Evolutionary conservation across 2,329 filamentous ascomycete genomes (phyloP), one percentile per base, ranked within the genome.

Genomic region (Nigrograna mackinnonii): DNA sequence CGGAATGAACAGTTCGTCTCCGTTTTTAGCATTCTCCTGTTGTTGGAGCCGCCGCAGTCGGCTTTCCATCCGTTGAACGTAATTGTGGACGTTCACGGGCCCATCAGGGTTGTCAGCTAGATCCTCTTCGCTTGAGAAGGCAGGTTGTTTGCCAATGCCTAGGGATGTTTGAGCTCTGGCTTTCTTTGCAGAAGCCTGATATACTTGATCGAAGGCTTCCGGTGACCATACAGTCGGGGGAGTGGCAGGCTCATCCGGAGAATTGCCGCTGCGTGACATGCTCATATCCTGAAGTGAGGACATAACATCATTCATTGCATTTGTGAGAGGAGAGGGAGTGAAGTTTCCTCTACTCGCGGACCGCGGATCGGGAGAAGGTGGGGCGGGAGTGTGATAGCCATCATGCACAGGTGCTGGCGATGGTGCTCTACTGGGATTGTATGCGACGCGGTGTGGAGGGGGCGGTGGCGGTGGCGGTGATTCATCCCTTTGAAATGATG

Each of bases 221-320:
- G 91, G 91, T 0, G 91, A 94, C 94, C 94, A 99, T 4, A 91
- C 85, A 59, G 90, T 83, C 6, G 84, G 69, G 1, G 80, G 74
- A 1, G 79, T 73, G 31, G 82, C 77, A 1, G 82, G 78, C 20
- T 80, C 78, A 22, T 80, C 78, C 12, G 75, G 58, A 49, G 75
- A 75, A 21, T 72, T 68, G 17, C 78, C 72, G 42, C 79, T 78
- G 31, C 48, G 47, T 12, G 80, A 75, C 55, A 85, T 76, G 14
- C 86, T 86, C 76, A 99, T 89, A 46, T 91, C 91, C 62, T 95
- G 86, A 32, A 99, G 71, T 42, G 94, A 95, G 52, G 94, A 90
- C 83, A 97, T 96, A 4, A 99, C 91, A 67, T 95, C 92, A 62
- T 97, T 92, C 91, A 99, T 99, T 1, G 94, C 94, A 66, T 91